Percentiles rank a stretch among this genome's conserved stretches.
Conservation (phyloP, 2,329 filamentous ascomycete genomes). For the Cordyceps javanica region DNA sequence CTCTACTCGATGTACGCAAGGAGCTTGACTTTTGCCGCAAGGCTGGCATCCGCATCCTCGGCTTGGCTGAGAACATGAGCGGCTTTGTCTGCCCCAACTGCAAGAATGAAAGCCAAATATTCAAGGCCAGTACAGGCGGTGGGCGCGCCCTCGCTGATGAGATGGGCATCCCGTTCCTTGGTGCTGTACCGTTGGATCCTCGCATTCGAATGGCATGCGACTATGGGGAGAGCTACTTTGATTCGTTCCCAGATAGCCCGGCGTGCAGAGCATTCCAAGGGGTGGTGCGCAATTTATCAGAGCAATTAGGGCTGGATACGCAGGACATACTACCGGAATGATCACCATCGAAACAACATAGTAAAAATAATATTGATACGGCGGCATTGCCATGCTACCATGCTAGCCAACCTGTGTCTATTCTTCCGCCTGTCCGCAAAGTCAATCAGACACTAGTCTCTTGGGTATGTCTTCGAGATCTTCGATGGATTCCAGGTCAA, state of each 20-base stretch:
- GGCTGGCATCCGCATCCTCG: slow-evolving; percentile 80
- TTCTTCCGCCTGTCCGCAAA: background rate
- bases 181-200: slow-evolving; percentile 84
- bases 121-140: slow-evolving; percentile 85
- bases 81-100: slow-evolving; percentile 95
- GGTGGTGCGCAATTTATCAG: slow-evolving; percentile 69
- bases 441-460: slow-evolving; percentile 38
- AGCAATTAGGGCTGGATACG: slow-evolving; percentile 58
- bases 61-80: slow-evolving; percentile 96
- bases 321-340: slow-evolving; percentile 43
- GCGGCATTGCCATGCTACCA: background rate
- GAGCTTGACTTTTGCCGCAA: slow-evolving; percentile 98
- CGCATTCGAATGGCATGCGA: slow-evolving; percentile 95
- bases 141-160: slow-evolving; percentile 75
- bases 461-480: slow-evolving; percentile 77
- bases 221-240: slow-evolving; percentile 95
- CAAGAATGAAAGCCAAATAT: slow-evolving; percentile 76
- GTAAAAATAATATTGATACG: slow-evolving; percentile 17
- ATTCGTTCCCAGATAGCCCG: slow-evolving; percentile 87
- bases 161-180: slow-evolving; percentile 82
- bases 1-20: slow-evolving; percentile 86
- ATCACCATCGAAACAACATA: slow-evolving; percentile 17
- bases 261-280: slow-evolving; percentile 74
- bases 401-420: background rate
- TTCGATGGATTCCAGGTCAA: slow-evolving; percentile 76